Base-by-base conservation (phyloP, 2,329 filamentous ascomycete species). In the Bisporella sp. region DNA sequence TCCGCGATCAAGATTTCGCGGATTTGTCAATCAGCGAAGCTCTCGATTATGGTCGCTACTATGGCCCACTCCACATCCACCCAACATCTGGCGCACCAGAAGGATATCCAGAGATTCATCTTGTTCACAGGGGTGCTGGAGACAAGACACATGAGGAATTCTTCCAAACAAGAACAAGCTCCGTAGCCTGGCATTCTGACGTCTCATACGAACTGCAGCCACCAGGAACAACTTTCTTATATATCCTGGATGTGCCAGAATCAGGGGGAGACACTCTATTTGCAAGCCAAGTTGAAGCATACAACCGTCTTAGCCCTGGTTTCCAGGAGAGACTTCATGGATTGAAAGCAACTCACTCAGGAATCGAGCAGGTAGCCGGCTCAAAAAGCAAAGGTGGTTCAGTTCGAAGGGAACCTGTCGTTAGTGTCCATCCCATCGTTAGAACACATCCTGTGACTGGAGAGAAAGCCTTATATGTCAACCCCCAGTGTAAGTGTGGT, bases 121-220 rank as follows among this genome's bases (percentile, higher is more conserved):
- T 93, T 2, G 87, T 92, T 1, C 87, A 92, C 68, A 80, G 87
- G 39, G 81, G 81, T 21, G 84, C 79, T 45, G 71, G 79, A 52
- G 84, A 87, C 59, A 79, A 75, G 5, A 77, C 73, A 2, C 77
- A 74, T 21, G 70, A 77, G 21, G 73, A 78, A 45, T 87, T 85
- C 67, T 83, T 89, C 57, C 70, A 77, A 49, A 79, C 80, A 44
- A 78, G 86, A 28, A 91, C 87, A 4, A 92, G 84, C 68, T 87
- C 84, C 1, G 82, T 95, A 1, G 88, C 88, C 6, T 96, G 89
- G 89, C 90, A 96, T 70, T 87, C 84, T 0, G 90, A 96, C 59
- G 84, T 95, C 1, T 87, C 86, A 0, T 96, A 95, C 64, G 91
- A 96, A 71, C 73, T 79, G 58, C 90, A 96, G 69, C 89, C 91